Conservation (phyloP, 139 green algal genomes). For the Chlorella sp. region DNA sequence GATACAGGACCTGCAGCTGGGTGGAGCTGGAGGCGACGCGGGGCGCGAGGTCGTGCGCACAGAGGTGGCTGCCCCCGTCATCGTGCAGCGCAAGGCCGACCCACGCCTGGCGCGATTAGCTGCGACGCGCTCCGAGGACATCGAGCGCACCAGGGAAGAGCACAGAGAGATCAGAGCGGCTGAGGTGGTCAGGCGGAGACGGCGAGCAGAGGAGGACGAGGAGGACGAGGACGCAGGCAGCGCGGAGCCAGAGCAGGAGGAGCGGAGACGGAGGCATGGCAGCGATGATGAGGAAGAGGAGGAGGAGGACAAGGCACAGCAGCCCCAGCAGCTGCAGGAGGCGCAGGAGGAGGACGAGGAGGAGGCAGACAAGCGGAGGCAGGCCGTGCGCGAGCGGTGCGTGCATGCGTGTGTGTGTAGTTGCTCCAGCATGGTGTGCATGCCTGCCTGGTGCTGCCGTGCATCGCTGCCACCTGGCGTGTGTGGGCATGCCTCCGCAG, state of each 20-base stretch:
- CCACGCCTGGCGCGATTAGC: constrained; percentile 50
- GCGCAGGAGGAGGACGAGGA: constrained; percentile 57
- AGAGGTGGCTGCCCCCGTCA: constrained; percentile 51
- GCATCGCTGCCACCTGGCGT: not conserved
- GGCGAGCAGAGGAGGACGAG: constrained; percentile 7
- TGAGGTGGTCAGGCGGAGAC: constrained; percentile 35
- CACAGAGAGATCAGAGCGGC: constrained; percentile 36
- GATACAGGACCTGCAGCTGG: constrained; percentile 5
- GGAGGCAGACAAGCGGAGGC: constrained; percentile 31
- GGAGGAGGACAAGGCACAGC: constrained; percentile 11
- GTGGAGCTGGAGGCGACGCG: too few species aligned
- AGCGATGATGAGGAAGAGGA: constrained; percentile 18
- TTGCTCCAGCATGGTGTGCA: not conserved
- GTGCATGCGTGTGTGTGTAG: constrained; percentile 5
- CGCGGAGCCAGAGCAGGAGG: constrained; percentile 14
- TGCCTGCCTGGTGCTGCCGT: not conserved
- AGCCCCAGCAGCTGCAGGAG: too few species aligned
- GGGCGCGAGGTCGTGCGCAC: constrained; percentile 38
- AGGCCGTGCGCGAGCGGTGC: constrained; percentile 26
- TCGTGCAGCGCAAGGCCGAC: constrained; percentile 52
- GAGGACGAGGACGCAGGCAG: constrained; percentile 10
- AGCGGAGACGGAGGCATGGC: constrained; percentile 3
- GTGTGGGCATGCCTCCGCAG: constrained; percentile 14
- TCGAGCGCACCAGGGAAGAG: constrained; percentile 21
- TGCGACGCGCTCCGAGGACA: constrained; percentile 18